Evolutionary conservation across 805 yeast genomes (phyloP).

Genomic region (Wickerhamiella musiphila): DNA sequence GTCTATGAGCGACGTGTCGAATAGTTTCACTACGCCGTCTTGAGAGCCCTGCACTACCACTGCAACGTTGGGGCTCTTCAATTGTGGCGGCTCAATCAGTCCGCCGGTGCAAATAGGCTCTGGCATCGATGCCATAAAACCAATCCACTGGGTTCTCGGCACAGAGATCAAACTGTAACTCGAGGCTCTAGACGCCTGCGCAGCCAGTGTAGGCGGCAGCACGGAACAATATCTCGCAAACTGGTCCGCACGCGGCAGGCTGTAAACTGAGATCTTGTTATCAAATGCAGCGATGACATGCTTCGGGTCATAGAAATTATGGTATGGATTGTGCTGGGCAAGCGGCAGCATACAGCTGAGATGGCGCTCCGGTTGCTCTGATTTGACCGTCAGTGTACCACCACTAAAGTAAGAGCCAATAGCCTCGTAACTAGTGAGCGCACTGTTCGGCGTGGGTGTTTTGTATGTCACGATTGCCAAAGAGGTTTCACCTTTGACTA

Average conservation of each 20-base stretch:
- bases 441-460: slow-evolving; percentile 62
- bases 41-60: slow-evolving; percentile 41
- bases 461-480: slow-evolving; percentile 47
- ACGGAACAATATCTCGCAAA: slow-evolving; percentile 27
- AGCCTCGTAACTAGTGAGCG: slow-evolving; percentile 65
- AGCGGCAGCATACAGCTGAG: slow-evolving; percentile 34
- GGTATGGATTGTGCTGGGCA: slow-evolving; percentile 48
- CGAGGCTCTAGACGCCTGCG: slow-evolving; percentile 60
- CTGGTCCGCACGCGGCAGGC: background rate
- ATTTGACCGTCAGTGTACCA: slow-evolving; percentile 36
- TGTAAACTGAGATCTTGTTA: background rate
- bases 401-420: slow-evolving; percentile 61
- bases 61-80: slow-evolving; percentile 41
- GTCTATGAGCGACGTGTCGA: slow-evolving; percentile 72
- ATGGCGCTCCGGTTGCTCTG: slow-evolving; percentile 18
- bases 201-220: slow-evolving; percentile 68
- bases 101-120: slow-evolving; percentile 61
- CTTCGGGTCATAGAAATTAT: slow-evolving; percentile 1
- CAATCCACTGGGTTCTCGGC: slow-evolving; percentile 55
- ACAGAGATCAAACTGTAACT: slow-evolving; percentile 37
- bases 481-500: slow-evolving; percentile 47
- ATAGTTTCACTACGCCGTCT: slow-evolving; percentile 61
- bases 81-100: slow-evolving; percentile 36
- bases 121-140: slow-evolving; percentile 45
- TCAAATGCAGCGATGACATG: too few species aligned